Base-by-base conservation (phyloP, 495 filamentous ascomycete genomes). In the Rusavskia elegans region DNA sequence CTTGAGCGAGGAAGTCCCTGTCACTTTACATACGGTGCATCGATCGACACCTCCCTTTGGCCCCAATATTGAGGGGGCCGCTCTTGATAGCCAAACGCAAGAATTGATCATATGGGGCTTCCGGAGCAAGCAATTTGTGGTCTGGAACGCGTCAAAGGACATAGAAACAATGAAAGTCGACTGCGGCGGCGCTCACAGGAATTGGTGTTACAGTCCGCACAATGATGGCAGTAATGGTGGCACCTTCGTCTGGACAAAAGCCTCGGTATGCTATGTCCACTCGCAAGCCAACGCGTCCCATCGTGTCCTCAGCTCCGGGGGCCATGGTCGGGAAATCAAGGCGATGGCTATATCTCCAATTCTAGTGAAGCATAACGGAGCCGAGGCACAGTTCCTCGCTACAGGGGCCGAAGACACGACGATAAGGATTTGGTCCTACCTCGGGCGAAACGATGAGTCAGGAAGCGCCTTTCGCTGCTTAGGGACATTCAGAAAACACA, bases 341-440 rank as follows among this genome's bases (percentile, higher is more conserved):
- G 72, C 82, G 1, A 68, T 82, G 54, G 79, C 85, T n/a, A 61
- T 81, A 7, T 73, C 66, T 5, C 64, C 61, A 27, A 58, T 55
- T 45, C 63, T 38, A 41, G 56, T 30, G 56, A 56, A 2, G 1
- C 21, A 17, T 7, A 36, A 48, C 5, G 53, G 45, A n/a, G 1
- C 5, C 2, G 11, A n/a, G 10, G 10, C 13, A 0, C 35, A 53
- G 8, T 66, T 81, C 17, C 64, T 95, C 38, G 89, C 85, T 1
- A 97, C 90, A 0, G 92, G 85, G 0, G 83, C 87, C 0, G 92
- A 97, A 65, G 92, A 97, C 58, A 97, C 93, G 0, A 69, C 76
- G 0, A 83, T 97, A 53, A 77, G 85, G 19, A 74, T 97, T 23
- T 85, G 77, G 67, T 58, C 63, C n/a, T 66, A 30, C 23, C 21